Conservation (phyloP, 768 basidiomycete species). For the Cystobasidium onofrii region DNA sequence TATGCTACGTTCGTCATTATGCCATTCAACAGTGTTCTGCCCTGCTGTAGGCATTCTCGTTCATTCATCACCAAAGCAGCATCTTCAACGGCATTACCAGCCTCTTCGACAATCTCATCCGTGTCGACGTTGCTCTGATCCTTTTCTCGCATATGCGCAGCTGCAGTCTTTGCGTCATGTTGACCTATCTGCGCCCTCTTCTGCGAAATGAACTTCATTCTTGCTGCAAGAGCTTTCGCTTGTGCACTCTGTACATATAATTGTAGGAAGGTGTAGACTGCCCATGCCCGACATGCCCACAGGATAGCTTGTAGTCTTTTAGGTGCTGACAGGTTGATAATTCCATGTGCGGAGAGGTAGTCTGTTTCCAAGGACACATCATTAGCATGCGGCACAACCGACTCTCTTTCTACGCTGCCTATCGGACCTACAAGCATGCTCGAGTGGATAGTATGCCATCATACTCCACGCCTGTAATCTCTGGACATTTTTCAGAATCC, state of each 20-base stretch:
- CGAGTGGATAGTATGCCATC: slow-evolving; percentile 45
- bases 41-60: slow-evolving; percentile 62
- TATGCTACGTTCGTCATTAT: slow-evolving; percentile 51
- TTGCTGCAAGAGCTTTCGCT: neutral
- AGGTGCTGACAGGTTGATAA: slow-evolving; percentile 11
- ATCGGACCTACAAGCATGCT: slow-evolving; percentile 41
- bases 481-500: slow-evolving; percentile 35
- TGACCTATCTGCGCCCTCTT: slow-evolving; percentile 6
- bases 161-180: slow-evolving; percentile 11
- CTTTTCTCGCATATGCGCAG: slow-evolving; percentile 26
- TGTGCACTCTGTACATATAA: slow-evolving; percentile 48
- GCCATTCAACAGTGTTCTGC: slow-evolving; percentile 60
- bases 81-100: slow-evolving; percentile 14
- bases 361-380: neutral
- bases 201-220: neutral
- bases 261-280: slow-evolving; percentile 65
- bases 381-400: neutral
- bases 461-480: slow-evolving; percentile 42
- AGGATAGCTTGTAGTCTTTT: slow-evolving; percentile 48
- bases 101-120: slow-evolving; percentile 12
- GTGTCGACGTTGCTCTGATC: slow-evolving; percentile 31
- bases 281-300: slow-evolving; percentile 78
- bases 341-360: slow-evolving; percentile 13
- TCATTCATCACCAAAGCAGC: slow-evolving; percentile 45
- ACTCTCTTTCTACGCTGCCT: neutral